phyloP scores from a whole-genome alignment of 169 alveolate genomes.

The Plasmodium adleri region DNA sequence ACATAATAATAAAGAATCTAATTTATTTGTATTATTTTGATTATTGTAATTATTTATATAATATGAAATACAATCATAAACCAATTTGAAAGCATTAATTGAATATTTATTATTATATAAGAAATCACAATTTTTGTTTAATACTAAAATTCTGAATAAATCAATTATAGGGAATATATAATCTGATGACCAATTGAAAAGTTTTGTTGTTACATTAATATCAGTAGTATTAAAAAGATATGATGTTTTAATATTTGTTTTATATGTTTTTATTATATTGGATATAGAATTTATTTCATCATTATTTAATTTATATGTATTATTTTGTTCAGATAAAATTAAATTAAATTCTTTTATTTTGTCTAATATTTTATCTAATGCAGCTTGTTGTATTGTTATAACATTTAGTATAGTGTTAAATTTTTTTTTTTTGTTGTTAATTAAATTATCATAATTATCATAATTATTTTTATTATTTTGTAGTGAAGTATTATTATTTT shows the following conservation, averaged over 20 bases:
- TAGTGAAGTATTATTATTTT: background rate
- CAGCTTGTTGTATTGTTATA: constrained; percentile 38
- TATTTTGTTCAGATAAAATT: background rate
- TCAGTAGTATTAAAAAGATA: constrained; percentile 55
- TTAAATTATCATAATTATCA: constrained; percentile 1
- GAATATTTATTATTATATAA: constrained; percentile 58
- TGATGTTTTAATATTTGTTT: constrained; percentile 22
- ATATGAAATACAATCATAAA: constrained; percentile 57
- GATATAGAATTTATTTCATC: constrained; percentile 38
- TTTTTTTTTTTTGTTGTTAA: constrained; percentile 10
- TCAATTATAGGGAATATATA: constrained; percentile 65
- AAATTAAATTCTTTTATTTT: constrained; percentile 65
- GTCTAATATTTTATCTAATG: constrained; percentile 65
- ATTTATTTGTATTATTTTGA: constrained; percentile 35
- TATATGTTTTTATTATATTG: constrained; percentile 38
- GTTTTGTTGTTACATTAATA: constrained; percentile 45
- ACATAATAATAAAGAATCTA: constrained; percentile 43
- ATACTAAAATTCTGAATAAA: constrained; percentile 43
- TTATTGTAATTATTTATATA: constrained; percentile 15
- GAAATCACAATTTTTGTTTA: constrained; percentile 59
- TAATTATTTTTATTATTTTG: background rate
- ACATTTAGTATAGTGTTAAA: constrained; percentile 51
- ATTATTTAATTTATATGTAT: constrained; percentile 13
- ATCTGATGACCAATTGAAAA: constrained; percentile 42
- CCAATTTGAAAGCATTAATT: constrained; percentile 45